Conservation (phyloP, 805 yeast genomes). For the Saturnispora zaruensis region DNA sequence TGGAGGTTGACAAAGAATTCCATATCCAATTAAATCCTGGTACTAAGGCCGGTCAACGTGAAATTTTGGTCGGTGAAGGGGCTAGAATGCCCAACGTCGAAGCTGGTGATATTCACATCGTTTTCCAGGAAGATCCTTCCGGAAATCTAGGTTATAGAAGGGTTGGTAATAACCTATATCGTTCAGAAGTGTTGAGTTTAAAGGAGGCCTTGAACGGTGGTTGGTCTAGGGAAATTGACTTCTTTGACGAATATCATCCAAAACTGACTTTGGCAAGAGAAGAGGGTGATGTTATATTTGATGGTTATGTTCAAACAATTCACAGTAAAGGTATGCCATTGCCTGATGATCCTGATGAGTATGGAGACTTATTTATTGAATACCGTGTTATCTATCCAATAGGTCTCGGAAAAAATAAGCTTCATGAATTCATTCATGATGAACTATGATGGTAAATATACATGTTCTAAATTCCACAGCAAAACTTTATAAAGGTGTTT, state of each 20-base stretch:
- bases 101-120: constrained; percentile 73
- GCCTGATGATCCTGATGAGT: constrained; percentile 39
- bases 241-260: constrained; percentile 52
- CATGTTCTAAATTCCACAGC: background rate
- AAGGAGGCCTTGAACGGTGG: constrained; percentile 72
- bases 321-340: constrained; percentile 84
- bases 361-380: constrained; percentile 46
- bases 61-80: constrained; percentile 64
- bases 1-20: constrained; percentile 46
- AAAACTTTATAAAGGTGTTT: background rate
- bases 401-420: constrained; percentile 17
- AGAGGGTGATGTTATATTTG: constrained; percentile 42
- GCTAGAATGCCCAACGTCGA: constrained; percentile 76
- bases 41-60: constrained; percentile 47
- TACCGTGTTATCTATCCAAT: constrained; percentile 40
- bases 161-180: constrained; percentile 59
- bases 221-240: constrained; percentile 64
- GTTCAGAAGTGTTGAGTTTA: constrained; percentile 69
- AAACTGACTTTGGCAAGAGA: constrained; percentile 39
- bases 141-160: constrained; percentile 81
- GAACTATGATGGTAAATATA: constrained; percentile 19
- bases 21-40: constrained; percentile 65
- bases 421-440: constrained; percentile 20
- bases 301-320: constrained; percentile 67
- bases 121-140: constrained; percentile 42